phyloP scores from a whole-genome alignment of 345 rosid genomes.

The Durio zibethinus region DNA sequence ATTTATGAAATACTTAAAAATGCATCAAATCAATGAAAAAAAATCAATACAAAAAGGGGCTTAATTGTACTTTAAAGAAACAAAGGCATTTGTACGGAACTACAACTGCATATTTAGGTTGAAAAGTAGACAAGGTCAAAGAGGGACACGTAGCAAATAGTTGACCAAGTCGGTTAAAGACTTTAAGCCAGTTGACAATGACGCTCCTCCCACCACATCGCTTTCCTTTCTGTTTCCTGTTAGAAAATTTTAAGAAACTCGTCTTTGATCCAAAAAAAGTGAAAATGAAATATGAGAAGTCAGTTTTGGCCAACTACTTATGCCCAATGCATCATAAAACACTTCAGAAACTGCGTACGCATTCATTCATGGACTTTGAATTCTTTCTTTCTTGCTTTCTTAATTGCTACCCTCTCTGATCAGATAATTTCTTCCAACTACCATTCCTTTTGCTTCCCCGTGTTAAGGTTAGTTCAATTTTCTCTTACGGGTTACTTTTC shows the following conservation, averaged over 20 bases:
- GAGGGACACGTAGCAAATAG: background rate
- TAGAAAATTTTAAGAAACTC: background rate
- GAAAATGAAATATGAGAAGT: background rate
- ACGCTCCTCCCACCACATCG: background rate
- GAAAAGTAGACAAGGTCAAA: too few species aligned
- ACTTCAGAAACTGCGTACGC: background rate
- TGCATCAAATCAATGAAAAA: too few species aligned
- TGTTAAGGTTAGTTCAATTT: constrained; percentile 8
- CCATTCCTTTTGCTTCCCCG: background rate
- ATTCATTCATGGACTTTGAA: constrained; percentile 20
- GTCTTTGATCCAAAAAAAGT: background rate
- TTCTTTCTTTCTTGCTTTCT: background rate
- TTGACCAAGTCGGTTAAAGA: constrained; percentile 4
- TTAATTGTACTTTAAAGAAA: too few species aligned
- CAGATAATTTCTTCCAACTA: background rate
- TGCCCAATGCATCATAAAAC: background rate
- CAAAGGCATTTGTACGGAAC: too few species aligned
- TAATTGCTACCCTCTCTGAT: background rate
- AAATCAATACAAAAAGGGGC: too few species aligned
- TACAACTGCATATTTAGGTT: too few species aligned
- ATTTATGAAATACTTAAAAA: too few species aligned
- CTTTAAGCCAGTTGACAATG: background rate
- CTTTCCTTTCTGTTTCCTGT: background rate
- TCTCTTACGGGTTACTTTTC: background rate
- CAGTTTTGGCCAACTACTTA: background rate